These are phyloP conservation scores for Capsella bursapastoris DNA, from an alignment of 345 rosid species.

Conservation along the genomic window DNA sequence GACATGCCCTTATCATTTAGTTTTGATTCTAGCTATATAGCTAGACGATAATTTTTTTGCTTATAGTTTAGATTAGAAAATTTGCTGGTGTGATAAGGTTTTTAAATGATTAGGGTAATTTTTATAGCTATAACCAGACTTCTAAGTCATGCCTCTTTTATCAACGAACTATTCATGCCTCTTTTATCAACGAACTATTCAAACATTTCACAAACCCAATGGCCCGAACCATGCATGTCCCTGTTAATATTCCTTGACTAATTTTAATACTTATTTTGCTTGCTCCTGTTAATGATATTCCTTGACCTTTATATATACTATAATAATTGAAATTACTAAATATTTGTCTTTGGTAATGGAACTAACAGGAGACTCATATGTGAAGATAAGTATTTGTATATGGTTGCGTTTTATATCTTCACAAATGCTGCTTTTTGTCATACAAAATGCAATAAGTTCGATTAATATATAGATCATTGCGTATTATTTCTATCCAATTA, in stretches of 20 bases:
- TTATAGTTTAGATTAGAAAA: constrained; percentile 1
- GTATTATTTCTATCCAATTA: constrained; percentile 11
- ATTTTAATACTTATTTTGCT: not conserved
- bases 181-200: constrained; percentile 9
- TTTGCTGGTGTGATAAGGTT: too few species aligned
- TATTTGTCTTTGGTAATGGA: not conserved
- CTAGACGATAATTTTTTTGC: not conserved
- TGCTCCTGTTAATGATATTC: constrained; percentile 23
- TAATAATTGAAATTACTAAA: not conserved
- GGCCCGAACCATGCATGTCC: constrained; percentile 21
- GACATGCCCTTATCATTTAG: not conserved
- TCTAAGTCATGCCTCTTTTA: not conserved
- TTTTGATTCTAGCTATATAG: not conserved
- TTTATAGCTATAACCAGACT: not conserved
- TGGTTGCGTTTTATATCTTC: not conserved
- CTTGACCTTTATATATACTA: not conserved
- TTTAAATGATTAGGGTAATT: not conserved
- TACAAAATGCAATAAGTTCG: not conserved
- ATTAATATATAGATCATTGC: constrained; percentile 6
- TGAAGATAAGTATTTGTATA: not conserved
- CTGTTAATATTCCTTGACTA: not conserved
- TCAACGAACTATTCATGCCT: constrained; percentile 20
- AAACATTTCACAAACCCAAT: constrained; percentile 5
- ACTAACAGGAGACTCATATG: constrained; percentile 4
- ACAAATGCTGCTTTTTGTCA: not conserved